Conservation (phyloP, 1,139 yeast genomes). For the Petasospora rhodanensis region DNA sequence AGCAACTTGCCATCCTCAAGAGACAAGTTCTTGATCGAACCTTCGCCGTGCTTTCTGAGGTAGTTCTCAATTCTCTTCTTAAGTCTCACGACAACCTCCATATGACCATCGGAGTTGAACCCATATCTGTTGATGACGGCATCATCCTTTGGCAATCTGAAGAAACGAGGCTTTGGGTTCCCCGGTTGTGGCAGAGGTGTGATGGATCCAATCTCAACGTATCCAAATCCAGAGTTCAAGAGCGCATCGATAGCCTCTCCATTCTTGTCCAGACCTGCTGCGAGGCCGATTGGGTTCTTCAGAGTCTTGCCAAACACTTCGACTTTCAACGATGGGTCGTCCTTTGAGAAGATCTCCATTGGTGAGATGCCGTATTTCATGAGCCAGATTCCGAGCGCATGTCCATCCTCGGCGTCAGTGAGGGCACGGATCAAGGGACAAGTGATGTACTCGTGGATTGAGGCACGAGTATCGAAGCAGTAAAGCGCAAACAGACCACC, state of each 20-base stretch:
- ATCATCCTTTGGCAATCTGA: slow-evolving; percentile 76
- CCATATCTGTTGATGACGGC: slow-evolving; percentile 95
- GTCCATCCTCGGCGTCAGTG: slow-evolving; percentile 84
- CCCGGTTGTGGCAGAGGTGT: slow-evolving; percentile 95
- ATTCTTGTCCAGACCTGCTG: slow-evolving; percentile 94
- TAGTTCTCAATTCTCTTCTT: slow-evolving; percentile 52
- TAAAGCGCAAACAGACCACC: slow-evolving; percentile 41
- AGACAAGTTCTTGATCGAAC: slow-evolving; percentile 43
- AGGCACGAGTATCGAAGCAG: slow-evolving; percentile 71
- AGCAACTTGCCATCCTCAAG: slow-evolving; percentile 62
- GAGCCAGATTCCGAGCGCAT: slow-evolving; percentile 63
- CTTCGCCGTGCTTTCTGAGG: slow-evolving; percentile 19
- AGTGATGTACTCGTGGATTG: slow-evolving; percentile 71
- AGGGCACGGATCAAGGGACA: slow-evolving; percentile 71
- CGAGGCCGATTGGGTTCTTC: slow-evolving; percentile 81
- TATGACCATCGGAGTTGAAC: slow-evolving; percentile 88
- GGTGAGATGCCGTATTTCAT: slow-evolving; percentile 73
- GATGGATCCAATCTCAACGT: slow-evolving; percentile 89
- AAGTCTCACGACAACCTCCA: slow-evolving; percentile 61
- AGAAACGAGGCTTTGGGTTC: slow-evolving; percentile 85
- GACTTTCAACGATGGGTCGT: slow-evolving; percentile 51
- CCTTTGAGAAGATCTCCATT: slow-evolving; percentile 49
- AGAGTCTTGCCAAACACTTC: slow-evolving; percentile 60
- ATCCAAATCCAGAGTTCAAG: slow-evolving; percentile 75
- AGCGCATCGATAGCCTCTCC: slow-evolving; percentile 90